These are phyloP conservation scores for Porphyrellus sp. DNA, from an alignment of 1,284 basidiomycete genomes.

Conservation along the genomic window DNA sequence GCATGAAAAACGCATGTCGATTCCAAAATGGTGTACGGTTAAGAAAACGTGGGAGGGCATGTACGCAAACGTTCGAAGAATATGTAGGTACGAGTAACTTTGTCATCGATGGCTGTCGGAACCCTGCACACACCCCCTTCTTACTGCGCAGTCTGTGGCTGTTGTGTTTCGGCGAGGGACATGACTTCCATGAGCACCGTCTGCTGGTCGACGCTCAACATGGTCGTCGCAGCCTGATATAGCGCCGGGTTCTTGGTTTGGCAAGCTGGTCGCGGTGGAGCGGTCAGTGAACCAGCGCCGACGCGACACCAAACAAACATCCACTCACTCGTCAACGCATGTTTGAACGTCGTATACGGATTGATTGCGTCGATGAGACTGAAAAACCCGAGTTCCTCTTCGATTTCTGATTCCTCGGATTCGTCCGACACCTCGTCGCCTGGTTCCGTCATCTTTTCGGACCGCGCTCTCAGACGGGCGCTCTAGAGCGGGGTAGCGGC, in stretches of 20 bases:
- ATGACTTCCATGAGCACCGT: slow-evolving; percentile 79
- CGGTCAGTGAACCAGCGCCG: neutral
- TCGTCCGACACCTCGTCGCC: slow-evolving; percentile 50
- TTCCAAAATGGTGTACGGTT: neutral
- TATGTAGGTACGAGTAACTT: neutral
- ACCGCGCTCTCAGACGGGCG: slow-evolving; percentile 63
- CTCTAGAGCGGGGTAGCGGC: slow-evolving; percentile 55
- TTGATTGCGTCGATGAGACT: slow-evolving; percentile 73
- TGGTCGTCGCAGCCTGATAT: slow-evolving; percentile 71
- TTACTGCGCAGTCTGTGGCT: slow-evolving; percentile 15
- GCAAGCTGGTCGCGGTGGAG: slow-evolving; percentile 48
- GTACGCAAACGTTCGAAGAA: neutral
- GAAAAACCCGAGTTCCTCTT: slow-evolving; percentile 78
- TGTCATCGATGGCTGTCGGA: no score
- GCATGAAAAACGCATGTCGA: slow-evolving; percentile 6
- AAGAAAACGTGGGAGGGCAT: neutral
- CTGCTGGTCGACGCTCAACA: slow-evolving; percentile 67
- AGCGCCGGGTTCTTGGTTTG: slow-evolving; percentile 64
- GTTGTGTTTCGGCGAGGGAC: slow-evolving; percentile 35
- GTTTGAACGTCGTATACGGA: slow-evolving; percentile 71
- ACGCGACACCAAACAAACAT: neutral
- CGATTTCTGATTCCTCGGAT: slow-evolving; percentile 55
- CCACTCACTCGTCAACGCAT: slow-evolving; percentile 61
- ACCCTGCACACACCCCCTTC: no score
- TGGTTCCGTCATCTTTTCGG: slow-evolving; percentile 40